These are phyloP conservation scores for Cyberlindnera lachancei DNA, from an alignment of 805 yeast species.

Conservation along the genomic window DNA sequence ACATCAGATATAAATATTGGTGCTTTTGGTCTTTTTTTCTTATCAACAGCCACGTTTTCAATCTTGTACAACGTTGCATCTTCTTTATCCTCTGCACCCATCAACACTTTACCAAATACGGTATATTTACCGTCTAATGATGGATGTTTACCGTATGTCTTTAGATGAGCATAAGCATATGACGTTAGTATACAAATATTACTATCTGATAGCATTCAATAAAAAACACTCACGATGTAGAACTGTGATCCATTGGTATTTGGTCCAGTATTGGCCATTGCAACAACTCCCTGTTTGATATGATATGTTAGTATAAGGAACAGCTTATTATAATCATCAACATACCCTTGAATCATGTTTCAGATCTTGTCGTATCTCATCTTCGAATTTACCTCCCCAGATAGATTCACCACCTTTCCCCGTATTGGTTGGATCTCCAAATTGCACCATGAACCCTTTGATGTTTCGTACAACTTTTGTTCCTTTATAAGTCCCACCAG, in stretches of 20 bases:
- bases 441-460: constrained; percentile 70
- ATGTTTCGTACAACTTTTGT: constrained; percentile 68
- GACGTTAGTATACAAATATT: constrained; percentile 3
- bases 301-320: constrained; percentile 2
- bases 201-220: neutral
- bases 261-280: constrained; percentile 67
- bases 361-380: constrained; percentile 63
- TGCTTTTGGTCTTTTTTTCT: constrained; percentile 29
- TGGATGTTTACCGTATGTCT: constrained; percentile 81
- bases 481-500: constrained; percentile 34
- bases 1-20: constrained; percentile 24
- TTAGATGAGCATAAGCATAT: too few species aligned
- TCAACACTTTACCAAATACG: constrained; percentile 66
- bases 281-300: constrained; percentile 46
- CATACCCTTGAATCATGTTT: constrained; percentile 69
- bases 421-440: constrained; percentile 74
- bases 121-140: constrained; percentile 66
- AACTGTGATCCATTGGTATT: constrained; percentile 66
- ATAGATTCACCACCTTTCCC: constrained; percentile 81
- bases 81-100: constrained; percentile 35
- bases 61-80: constrained; percentile 23
- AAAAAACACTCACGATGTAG: constrained; percentile 36
- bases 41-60: constrained; percentile 24
- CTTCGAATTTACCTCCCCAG: constrained; percentile 71
- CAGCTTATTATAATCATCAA: neutral